phyloP scores from a whole-genome alignment of 2,329 filamentous ascomycete genomes.

The Trichoderma aggressivum region DNA sequence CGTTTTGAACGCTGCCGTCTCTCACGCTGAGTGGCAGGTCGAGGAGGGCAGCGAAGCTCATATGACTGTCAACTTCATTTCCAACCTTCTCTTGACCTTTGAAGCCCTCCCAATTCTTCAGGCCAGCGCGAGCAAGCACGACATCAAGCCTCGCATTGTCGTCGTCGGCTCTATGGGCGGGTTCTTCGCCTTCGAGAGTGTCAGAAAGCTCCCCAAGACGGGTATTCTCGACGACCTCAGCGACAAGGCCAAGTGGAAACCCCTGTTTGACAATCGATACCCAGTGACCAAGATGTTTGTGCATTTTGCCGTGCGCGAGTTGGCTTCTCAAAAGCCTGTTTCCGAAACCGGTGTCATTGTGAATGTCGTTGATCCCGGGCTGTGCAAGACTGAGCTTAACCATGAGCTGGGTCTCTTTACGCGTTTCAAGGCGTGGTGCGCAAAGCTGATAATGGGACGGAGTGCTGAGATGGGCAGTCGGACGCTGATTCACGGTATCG shows the following conservation, averaged over 20 bases:
- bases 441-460: slow-evolving; percentile 18
- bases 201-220: not conserved
- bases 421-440: not conserved
- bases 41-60: slow-evolving; percentile 41
- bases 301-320: slow-evolving; percentile 26
- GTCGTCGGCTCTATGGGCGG: slow-evolving; percentile 29
- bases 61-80: slow-evolving; percentile 47
- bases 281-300: slow-evolving; percentile 29
- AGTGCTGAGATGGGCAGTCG: slow-evolving; percentile 30
- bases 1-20: slow-evolving; percentile 39
- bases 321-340: slow-evolving; percentile 27
- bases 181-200: not conserved
- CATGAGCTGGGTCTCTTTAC: not conserved
- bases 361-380: slow-evolving; percentile 31
- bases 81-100: slow-evolving; percentile 44
- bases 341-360: slow-evolving; percentile 30
- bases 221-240: not conserved
- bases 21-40: slow-evolving; percentile 21
- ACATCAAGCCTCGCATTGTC: slow-evolving; percentile 35
- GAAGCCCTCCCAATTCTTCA: slow-evolving; percentile 42
- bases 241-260: slow-evolving; percentile 7
- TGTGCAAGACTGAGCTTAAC: slow-evolving; percentile 27
- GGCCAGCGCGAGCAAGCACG: slow-evolving; percentile 32
- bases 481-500: slow-evolving; percentile 27
- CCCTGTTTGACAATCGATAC: slow-evolving; percentile 21